phyloP scores from a whole-genome alignment of 495 filamentous ascomycete genomes.

The Penicillium macrosclerotiorum region DNA sequence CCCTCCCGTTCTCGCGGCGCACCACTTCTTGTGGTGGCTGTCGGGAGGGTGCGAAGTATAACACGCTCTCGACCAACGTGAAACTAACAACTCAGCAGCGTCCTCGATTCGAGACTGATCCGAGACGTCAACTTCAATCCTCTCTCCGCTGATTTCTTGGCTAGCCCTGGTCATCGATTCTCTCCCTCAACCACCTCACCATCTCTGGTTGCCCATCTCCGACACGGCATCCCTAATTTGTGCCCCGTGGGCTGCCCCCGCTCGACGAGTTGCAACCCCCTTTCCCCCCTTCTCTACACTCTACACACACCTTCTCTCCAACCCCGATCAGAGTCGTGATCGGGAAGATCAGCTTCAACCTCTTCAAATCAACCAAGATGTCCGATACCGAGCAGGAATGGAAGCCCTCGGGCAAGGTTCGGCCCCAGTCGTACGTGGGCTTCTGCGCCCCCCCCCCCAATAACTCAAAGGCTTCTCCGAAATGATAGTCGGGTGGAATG shows the following conservation, averaged over 20 bases:
- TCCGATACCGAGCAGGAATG: constrained; percentile 70
- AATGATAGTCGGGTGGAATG: constrained; percentile 1
- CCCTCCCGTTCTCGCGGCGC: constrained; percentile 2
- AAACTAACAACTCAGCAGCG: no score
- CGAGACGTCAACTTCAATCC: no score
- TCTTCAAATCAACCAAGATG: constrained; percentile 37
- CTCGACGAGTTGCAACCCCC: no score
- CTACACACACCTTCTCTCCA: not conserved
- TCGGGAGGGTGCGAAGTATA: no score
- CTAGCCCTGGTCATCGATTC: no score
- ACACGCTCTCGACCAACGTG: no score
- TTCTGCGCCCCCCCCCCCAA: constrained; percentile 11
- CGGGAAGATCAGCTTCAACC: not conserved
- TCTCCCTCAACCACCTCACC: no score
- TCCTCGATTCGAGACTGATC: no score
- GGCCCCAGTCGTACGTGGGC: constrained; percentile 77
- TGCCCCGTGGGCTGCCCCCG: no score
- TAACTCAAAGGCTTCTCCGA: not conserved
- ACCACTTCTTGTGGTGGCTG: constrained; percentile 2
- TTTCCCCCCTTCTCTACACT: constrained; percentile 2
- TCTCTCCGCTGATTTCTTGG: no score
- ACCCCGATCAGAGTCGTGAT: not conserved
- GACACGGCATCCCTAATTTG: no score
- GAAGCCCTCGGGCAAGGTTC: constrained; percentile 62
- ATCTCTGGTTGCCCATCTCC: no score